Percentiles rank a stretch among this genome's conserved stretches.
These are phyloP conservation scores for Aspergillus proliferans DNA, from an alignment of 2,329 filamentous ascomycete genomes.

Conservation along the genomic window DNA sequence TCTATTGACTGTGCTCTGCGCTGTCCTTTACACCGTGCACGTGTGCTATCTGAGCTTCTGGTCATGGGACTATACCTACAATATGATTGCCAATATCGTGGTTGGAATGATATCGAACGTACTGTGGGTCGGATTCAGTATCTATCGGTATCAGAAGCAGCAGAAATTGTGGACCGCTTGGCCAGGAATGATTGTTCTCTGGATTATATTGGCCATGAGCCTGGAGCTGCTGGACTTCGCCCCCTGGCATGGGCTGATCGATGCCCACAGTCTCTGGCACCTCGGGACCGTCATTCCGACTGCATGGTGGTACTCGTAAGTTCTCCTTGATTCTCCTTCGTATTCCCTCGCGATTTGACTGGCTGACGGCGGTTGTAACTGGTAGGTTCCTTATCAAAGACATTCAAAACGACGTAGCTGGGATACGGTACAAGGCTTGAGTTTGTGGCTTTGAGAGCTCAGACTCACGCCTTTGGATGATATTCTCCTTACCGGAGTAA, in stretches of 20 bases:
- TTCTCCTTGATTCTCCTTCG: conserved; percentile 20
- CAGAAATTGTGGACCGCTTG: conserved; percentile 74
- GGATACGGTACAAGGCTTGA: conserved; percentile 64
- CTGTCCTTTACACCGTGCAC: conserved; percentile 65
- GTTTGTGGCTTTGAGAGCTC: not conserved
- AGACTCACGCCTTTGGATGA: conserved; percentile 10
- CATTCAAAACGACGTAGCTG: conserved; percentile 72
- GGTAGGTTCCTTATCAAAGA: conserved; percentile 79
- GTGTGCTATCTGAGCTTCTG: conserved; percentile 78
- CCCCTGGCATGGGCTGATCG: conserved; percentile 71
- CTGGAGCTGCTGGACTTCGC: conserved; percentile 92
- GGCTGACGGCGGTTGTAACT: conserved; percentile 19
- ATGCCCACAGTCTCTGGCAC: conserved; percentile 96
- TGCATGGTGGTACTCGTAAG: conserved; percentile 90
- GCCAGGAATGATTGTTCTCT: conserved; percentile 86
- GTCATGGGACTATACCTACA: conserved; percentile 93
- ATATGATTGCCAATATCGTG: conserved; percentile 90
- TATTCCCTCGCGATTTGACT: conserved; percentile 5
- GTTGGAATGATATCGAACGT: conserved; percentile 73
- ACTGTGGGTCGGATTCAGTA: conserved; percentile 81
- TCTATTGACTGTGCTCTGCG: conserved; percentile 70
- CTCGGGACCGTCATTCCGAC: conserved; percentile 83
- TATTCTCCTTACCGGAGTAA: conserved; percentile 1
- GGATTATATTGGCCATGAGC: conserved; percentile 90
- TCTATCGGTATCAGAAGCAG: conserved; percentile 64